phyloP scores from a whole-genome alignment of 306 rosid genomes.

The Casuarina equisetifolia region DNA sequence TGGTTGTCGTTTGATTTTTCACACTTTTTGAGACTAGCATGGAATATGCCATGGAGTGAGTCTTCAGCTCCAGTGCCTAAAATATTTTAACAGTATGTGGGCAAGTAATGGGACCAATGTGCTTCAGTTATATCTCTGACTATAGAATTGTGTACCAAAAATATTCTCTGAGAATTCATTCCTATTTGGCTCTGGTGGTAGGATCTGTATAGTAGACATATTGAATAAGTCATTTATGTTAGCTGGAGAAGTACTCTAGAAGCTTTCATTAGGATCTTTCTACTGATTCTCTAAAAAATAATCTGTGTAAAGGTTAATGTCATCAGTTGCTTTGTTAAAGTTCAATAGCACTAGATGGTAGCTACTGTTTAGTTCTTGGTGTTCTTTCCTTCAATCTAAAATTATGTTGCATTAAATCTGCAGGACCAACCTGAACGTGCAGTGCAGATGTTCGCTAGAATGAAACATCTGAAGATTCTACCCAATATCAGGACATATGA shows the following conservation, averaged over 20 bases:
- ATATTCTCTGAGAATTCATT: conserved; percentile 1
- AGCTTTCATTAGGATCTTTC: conserved; percentile 20
- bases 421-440: conserved; percentile 87
- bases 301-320: conserved; percentile 14
- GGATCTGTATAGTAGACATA: conserved; percentile 11
- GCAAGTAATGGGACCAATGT: conserved; percentile 1
- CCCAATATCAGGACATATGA: conserved; percentile 76
- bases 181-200: conserved; percentile 16
- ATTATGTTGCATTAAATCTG: conserved; percentile 29
- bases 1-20: not conserved
- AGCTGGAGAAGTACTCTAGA: conserved; percentile 18
- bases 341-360: not conserved
- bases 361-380: conserved; percentile 20
- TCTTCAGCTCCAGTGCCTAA: not conserved
- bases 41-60: not conserved
- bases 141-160: conserved; percentile 8
- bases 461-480: conserved; percentile 52
- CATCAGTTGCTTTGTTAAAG: not conserved
- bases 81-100: not conserved
- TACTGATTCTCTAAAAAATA: conserved; percentile 19
- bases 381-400: conserved; percentile 22
- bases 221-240: conserved; percentile 22
- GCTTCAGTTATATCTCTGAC: conserved; percentile 8
- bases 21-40: conserved; percentile 16
- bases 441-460: conserved; percentile 63